These are phyloP conservation scores for Penstemon davidsonii DNA, from an alignment of 257 asterid species.

Conservation along the genomic window DNA sequence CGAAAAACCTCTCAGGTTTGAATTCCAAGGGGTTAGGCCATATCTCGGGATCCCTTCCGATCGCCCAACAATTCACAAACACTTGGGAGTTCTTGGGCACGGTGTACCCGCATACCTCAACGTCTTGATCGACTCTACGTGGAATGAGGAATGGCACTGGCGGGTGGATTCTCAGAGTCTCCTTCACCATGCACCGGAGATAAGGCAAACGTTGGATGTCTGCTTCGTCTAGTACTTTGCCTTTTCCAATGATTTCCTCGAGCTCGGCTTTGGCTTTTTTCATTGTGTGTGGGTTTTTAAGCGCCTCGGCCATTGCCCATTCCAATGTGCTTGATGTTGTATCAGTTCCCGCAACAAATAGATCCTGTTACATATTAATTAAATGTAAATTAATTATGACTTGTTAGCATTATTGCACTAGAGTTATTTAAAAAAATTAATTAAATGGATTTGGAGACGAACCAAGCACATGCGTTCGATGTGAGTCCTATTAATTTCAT, in stretches of 20 bases:
- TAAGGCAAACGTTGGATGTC: slow-evolving; percentile 58
- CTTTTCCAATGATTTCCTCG: slow-evolving; percentile 49
- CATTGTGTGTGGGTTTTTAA: slow-evolving; percentile 53
- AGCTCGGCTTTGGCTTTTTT: slow-evolving; percentile 57
- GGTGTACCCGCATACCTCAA: slow-evolving; percentile 45
- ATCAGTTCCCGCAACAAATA: slow-evolving; percentile 66
- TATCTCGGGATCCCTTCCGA: slow-evolving; percentile 53
- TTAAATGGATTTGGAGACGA: not conserved
- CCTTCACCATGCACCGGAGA: slow-evolving; percentile 40
- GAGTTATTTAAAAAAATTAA: not conserved
- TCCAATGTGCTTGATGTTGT: slow-evolving; percentile 67
- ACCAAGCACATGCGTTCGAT: slow-evolving; percentile 75
- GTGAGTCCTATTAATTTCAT: slow-evolving; percentile 61
- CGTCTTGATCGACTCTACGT: slow-evolving; percentile 48
- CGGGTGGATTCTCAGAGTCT: slow-evolving; percentile 69
- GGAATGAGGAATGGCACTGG: slow-evolving; percentile 73
- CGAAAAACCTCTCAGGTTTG: slow-evolving; percentile 65
- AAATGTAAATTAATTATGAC: not conserved
- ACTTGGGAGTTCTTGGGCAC: slow-evolving; percentile 58
- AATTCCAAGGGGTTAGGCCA: slow-evolving; percentile 62
- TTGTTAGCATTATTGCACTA: not conserved
- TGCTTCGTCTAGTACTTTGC: slow-evolving; percentile 47
- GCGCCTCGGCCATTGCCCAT: slow-evolving; percentile 81
- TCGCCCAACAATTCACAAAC: slow-evolving; percentile 61
- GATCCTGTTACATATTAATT: slow-evolving; percentile 40